Conservation (phyloP, 805 yeast genomes). For the Deakozyma indianensis region DNA sequence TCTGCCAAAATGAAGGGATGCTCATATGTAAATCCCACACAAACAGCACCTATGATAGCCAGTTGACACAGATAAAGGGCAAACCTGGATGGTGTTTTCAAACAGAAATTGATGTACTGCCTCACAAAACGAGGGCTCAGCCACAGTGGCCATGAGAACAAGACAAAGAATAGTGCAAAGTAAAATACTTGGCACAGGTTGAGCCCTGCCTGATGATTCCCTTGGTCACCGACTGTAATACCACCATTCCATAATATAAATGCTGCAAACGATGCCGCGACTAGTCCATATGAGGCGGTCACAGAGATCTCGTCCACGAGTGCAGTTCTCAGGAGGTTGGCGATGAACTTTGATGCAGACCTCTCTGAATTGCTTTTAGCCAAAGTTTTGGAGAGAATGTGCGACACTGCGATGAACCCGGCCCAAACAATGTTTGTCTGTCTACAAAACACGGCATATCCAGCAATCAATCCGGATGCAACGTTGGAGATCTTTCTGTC, state of each 20-base stretch:
- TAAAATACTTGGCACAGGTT: slow-evolving; percentile 78
- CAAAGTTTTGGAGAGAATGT: neutral
- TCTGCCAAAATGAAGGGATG: slow-evolving; percentile 92
- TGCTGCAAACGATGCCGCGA: slow-evolving; percentile 35
- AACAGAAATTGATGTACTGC: slow-evolving; percentile 25
- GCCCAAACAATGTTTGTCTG: slow-evolving; percentile 91
- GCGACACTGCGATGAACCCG: slow-evolving; percentile 14
- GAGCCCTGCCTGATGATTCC: slow-evolving; percentile 57
- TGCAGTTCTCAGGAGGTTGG: slow-evolving; percentile 11
- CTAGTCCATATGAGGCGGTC: slow-evolving; percentile 22
- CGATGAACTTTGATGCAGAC: neutral
- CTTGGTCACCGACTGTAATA: slow-evolving; percentile 82
- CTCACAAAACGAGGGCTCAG: slow-evolving; percentile 28
- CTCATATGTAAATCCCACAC: slow-evolving; percentile 35
- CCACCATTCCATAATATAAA: slow-evolving; percentile 65
- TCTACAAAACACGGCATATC: slow-evolving; percentile 50
- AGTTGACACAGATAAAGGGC: slow-evolving; percentile 5
- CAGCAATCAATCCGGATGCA: neutral
- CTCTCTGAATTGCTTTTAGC: neutral
- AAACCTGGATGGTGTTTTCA: slow-evolving; percentile 10
- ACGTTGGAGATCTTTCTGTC: neutral
- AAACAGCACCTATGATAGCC: slow-evolving; percentile 7
- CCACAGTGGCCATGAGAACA: slow-evolving; percentile 71
- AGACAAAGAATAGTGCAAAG: slow-evolving; percentile 45
- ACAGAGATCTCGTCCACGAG: slow-evolving; percentile 2